Evolutionary conservation across 495 filamentous ascomycete genomes (phyloP), one percentile per base, ranked within the genome.

Genomic region (Lasiosphaeris hirsuta): DNA sequence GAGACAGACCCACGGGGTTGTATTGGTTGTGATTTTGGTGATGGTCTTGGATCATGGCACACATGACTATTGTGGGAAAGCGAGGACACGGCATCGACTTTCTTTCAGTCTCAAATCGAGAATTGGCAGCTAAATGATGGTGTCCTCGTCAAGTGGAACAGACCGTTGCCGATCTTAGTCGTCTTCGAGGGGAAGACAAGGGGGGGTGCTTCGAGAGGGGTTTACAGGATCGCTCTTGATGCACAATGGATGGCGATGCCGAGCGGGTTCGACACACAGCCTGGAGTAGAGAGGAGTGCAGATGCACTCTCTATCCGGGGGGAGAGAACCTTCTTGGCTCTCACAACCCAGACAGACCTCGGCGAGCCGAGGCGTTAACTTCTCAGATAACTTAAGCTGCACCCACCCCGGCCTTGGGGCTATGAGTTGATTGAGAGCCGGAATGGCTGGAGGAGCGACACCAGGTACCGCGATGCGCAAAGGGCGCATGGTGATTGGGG

Each of bases 321-420:
- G 7, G 36, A 41, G 14, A 17, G 34, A 11, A 18, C 33, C 10
- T 43, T 30, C 4, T 37, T 46, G 43, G 43, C 43, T 14, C 55
- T 37, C 30, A 23, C 47, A 44, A 45, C 46, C 53, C 34, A 38
- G 42, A 55, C 35, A 15, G 42, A 51, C 47, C 39, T 17, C 37
- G 34, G 18, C 39, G 46, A 54, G 43, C 48, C 49, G 59, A 62
- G 61, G 59, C 40, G 39, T 57, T 11, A 34, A 36, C 51, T 15
- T 52, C 13, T 36, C 13, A 43, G 10, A 46, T 14, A 11, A 11
- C 50, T 36, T 62, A 72, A 53, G 62, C 10, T 38, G 42, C 66
- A 60, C 69, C 67, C 62, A 88, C 88, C 87, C 87, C 87, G 67
- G 68, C 84, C 66, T 85, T 89, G 88, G 88, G 89, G 86, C 81